Base-by-base conservation (phyloP, 139 green algal genomes). In the Auxenochlorella protothecoides region DNA sequence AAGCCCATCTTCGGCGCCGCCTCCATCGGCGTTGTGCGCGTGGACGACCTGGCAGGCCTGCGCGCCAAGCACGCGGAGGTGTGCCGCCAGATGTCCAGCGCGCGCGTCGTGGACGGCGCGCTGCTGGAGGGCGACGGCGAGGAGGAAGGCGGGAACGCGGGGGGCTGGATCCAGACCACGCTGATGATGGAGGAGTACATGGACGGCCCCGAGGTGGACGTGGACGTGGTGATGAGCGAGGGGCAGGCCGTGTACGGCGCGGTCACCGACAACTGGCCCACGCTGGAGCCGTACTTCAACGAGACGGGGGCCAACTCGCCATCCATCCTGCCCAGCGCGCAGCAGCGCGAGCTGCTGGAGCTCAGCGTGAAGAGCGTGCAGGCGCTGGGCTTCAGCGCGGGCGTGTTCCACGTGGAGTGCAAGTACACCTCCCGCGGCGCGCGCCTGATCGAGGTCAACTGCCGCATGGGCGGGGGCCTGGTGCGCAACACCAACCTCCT, bases 101-200 rank as follows among this genome's bases (percentile, higher is more conserved):
- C 81, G 3, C 78, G 76, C 27, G 85, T 93, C 55, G 84, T 90
- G 70, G 88, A 83, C 53, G 89, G 89, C 7, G 89, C 89, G 6
- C 79, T 93, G 16, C 66, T 86, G 60, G 81, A 94, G 73, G 88
- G 81, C 14, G 51, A 76, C 51, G 71, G 60, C 59, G 72, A 69
- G 53, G 78, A 77, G 44, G 79, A 81, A 53, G 85, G 80, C 10
- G 70, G 74, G 64, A 83, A 82, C 65, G 80, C 79, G 16, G 74
- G 72, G 44, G 60, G 60, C 53, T 92, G 86, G 87, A 89, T 94
- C 71, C 81, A 89, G 51, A 80, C 89, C 59, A 82, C 83, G 59
- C 78, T 96, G 59, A 94, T 96, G 87, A 80, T 96, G 72, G 91
- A 96, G 76, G 82, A 95, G 77, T 94, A 94, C 80, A 75, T 94